Evolutionary conservation across 129 eudicot genomes (phyloP).

Genomic region (Flaveria sonorensis): DNA sequence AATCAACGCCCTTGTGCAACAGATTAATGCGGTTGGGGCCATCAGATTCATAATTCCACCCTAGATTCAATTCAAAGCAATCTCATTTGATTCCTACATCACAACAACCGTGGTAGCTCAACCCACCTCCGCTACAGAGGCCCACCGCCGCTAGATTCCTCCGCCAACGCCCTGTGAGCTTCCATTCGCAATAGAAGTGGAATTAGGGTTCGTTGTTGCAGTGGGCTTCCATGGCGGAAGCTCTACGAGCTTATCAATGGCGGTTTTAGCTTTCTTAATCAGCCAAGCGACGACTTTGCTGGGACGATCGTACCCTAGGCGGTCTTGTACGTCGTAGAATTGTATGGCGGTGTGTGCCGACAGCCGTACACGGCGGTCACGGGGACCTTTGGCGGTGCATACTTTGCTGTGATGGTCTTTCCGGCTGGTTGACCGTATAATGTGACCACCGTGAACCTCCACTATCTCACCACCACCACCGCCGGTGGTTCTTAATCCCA

Average conservation of each 20-base stretch:
- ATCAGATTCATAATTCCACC: too few species aligned
- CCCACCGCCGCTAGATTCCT: too few species aligned
- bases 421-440: constrained; percentile 85
- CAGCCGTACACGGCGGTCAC: too few species aligned
- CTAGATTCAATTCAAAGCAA: too few species aligned
- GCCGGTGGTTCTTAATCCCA: constrained; percentile 51
- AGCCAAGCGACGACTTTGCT: constrained; percentile 98
- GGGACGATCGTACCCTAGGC: constrained; percentile 92
- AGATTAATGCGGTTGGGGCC: too few species aligned
- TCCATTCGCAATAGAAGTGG: constrained; percentile 16
- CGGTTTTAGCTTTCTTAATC: constrained; percentile 74
- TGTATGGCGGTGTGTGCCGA: too few species aligned
- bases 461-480: constrained; percentile 58
- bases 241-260: constrained; percentile 85
- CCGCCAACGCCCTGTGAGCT: too few species aligned
- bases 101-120: too few species aligned
- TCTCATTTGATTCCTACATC: too few species aligned
- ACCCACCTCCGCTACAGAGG: too few species aligned
- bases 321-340: too few species aligned
- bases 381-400: constrained; percentile 88
- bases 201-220: constrained; percentile 24
- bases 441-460: constrained; percentile 93
- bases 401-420: constrained; percentile 93
- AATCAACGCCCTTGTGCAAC: too few species aligned
- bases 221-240: constrained; percentile 93